Conservation (phyloP, 495 filamentous ascomycete species). For the Sabuloglossum arenarium region DNA sequence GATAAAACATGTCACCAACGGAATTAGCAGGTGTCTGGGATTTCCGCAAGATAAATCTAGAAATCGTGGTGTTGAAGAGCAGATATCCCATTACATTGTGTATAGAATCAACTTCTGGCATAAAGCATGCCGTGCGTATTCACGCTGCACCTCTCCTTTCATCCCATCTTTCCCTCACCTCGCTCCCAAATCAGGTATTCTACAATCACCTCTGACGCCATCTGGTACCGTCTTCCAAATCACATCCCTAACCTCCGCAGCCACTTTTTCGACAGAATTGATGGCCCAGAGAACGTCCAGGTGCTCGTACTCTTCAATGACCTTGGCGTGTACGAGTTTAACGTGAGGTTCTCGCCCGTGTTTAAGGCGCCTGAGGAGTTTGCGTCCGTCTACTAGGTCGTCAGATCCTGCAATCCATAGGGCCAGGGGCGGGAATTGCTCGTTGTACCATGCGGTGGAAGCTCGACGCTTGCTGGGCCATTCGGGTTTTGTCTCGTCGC, state of each 20-base stretch:
- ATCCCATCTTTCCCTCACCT: too few relatives aligned
- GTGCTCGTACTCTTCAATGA: slow-evolving; percentile 86
- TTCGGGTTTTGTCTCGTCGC: background rate
- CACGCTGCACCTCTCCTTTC: too few relatives aligned
- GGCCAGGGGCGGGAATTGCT: slow-evolving; percentile 62
- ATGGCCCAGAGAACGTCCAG: slow-evolving; percentile 95
- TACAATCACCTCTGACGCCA: slow-evolving; percentile 23
- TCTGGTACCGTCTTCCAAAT: slow-evolving; percentile 53
- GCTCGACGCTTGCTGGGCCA: slow-evolving; percentile 8
- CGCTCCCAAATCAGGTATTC: too few relatives aligned
- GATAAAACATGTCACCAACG: too few relatives aligned
- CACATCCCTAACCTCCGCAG: slow-evolving; percentile 59
- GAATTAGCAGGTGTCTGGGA: too few relatives aligned
- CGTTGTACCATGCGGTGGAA: slow-evolving; percentile 56
- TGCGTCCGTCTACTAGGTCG: slow-evolving; percentile 60
- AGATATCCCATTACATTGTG: too few relatives aligned
- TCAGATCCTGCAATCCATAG: slow-evolving; percentile 77
- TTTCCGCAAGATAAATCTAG: too few relatives aligned
- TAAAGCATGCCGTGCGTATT: too few relatives aligned
- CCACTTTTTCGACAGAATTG: slow-evolving; percentile 68
- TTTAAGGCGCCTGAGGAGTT: slow-evolving; percentile 52
- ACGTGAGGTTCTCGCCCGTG: slow-evolving; percentile 68
- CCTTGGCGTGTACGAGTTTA: slow-evolving; percentile 52
- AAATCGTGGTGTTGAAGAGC: too few relatives aligned
- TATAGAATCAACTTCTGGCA: too few relatives aligned